A percentile compares a stretch with the other conserved stretches of the same genome.
These are phyloP conservation scores for Colletotrichum eleusines DNA, from an alignment of 2,329 filamentous ascomycete genomes.

Conservation along the genomic window DNA sequence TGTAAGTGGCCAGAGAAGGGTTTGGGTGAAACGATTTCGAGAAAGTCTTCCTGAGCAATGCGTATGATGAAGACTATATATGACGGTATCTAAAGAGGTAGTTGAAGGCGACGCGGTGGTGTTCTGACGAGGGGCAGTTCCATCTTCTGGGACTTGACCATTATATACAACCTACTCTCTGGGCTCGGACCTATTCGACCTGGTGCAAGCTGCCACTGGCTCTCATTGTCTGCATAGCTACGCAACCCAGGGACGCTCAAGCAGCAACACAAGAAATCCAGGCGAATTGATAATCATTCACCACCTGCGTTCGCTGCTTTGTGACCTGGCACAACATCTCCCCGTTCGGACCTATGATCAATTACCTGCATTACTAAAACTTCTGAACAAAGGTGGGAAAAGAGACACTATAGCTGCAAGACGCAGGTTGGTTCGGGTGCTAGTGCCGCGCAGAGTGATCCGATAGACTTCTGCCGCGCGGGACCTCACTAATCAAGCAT, in stretches of 20 bases:
- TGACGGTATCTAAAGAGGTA: background rate
- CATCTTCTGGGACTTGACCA: background rate
- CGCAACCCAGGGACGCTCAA: background rate
- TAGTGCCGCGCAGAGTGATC: too few relatives aligned
- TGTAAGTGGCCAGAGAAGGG: background rate
- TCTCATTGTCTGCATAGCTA: background rate
- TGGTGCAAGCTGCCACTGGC: background rate
- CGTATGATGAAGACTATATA: too few relatives aligned
- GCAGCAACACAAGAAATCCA: background rate
- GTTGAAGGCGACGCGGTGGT: background rate
- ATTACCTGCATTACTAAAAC: background rate
- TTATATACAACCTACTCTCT: background rate
- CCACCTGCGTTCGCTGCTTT: background rate
- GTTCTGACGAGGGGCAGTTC: background rate
- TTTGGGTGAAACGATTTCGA: background rate
- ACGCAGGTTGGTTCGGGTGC: background rate
- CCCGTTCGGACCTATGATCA: background rate
- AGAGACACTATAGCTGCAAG: background rate
- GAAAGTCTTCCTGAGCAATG: background rate
- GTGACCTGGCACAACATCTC: background rate
- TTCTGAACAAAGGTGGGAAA: background rate
- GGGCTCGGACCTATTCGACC: background rate
- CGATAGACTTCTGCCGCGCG: too few relatives aligned
- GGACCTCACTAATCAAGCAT: constrained; percentile 8
- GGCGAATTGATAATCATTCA: background rate